Evolutionary conservation across 2,329 filamentous ascomycete species (phyloP).

Genomic region (Alternaria hordeiaustralica): DNA sequence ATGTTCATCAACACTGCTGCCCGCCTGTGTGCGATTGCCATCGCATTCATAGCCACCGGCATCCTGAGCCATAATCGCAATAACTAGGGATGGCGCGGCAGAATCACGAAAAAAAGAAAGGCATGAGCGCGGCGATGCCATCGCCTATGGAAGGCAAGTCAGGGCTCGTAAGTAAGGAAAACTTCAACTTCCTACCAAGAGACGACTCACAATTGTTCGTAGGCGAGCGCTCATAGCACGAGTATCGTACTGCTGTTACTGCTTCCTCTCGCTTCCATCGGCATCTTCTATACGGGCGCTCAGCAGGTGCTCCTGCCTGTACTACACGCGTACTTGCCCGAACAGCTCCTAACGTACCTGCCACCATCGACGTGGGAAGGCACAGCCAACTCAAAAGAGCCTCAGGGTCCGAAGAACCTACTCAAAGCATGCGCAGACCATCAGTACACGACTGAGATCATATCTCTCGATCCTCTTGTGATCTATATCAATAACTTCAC

Average conservation of each 20-base stretch:
- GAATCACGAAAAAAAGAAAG: background rate
- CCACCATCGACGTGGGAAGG: background rate
- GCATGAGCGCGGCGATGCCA: background rate
- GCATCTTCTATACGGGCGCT: background rate
- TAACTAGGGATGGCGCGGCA: background rate
- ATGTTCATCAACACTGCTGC: background rate
- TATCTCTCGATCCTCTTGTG: constrained; percentile 33
- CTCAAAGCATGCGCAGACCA: constrained; percentile 23
- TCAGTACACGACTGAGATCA: constrained; percentile 35
- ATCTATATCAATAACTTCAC: constrained; percentile 42
- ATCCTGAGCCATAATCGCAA: background rate
- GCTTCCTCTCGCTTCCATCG: background rate
- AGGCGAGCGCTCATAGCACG: background rate
- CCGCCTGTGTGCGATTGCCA: background rate
- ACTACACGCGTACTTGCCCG: constrained; percentile 3
- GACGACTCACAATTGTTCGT: too few species aligned
- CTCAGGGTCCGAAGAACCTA: background rate
- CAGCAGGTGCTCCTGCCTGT: constrained; percentile 7
- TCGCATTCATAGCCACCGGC: background rate
- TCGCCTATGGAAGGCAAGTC: background rate
- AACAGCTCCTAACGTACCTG: constrained; percentile 13
- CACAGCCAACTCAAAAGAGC: background rate
- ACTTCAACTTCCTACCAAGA: too few species aligned
- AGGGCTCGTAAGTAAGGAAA: too few species aligned
- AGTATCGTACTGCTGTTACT: background rate